These are phyloP conservation scores for Daldinia concentrica DNA, from an alignment of 495 filamentous ascomycete genomes.

Conservation along the genomic window DNA sequence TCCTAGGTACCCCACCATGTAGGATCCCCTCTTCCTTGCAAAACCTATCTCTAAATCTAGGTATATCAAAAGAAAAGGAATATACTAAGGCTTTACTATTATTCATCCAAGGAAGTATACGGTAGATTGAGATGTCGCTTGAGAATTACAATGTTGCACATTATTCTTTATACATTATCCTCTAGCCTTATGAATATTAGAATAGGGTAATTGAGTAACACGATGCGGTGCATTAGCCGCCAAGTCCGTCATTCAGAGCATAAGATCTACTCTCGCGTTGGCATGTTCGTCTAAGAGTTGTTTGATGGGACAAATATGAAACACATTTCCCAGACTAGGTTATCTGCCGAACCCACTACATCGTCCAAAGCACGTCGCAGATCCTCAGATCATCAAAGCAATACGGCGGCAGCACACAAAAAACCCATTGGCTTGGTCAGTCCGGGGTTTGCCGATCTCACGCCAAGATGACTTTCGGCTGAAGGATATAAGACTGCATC, in stretches of 20 bases:
- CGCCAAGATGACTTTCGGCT: conserved; percentile 25
- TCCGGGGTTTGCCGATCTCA: conserved; percentile 33
- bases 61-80: too few species aligned
- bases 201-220: not conserved
- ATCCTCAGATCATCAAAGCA: conserved; percentile 27
- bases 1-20: too few species aligned
- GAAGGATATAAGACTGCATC: not conserved
- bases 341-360: conserved; percentile 14
- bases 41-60: too few species aligned
- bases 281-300: conserved; percentile 2
- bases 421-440: conserved; percentile 16
- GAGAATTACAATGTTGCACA: too few species aligned
- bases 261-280: conserved; percentile 5
- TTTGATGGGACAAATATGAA: conserved; percentile 33
- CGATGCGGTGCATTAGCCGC: not conserved
- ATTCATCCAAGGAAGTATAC: too few species aligned
- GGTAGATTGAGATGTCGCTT: too few species aligned
- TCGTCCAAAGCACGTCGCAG: conserved; percentile 34
- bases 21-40: too few species aligned
- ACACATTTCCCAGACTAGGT: conserved; percentile 10
- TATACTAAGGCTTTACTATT: too few species aligned
- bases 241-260: not conserved
- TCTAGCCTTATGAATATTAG: not conserved
- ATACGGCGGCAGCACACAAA: conserved; percentile 4
- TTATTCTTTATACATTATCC: too few species aligned